Conservation (phyloP, 495 filamentous ascomycete species). For the Niebla homalea region DNA sequence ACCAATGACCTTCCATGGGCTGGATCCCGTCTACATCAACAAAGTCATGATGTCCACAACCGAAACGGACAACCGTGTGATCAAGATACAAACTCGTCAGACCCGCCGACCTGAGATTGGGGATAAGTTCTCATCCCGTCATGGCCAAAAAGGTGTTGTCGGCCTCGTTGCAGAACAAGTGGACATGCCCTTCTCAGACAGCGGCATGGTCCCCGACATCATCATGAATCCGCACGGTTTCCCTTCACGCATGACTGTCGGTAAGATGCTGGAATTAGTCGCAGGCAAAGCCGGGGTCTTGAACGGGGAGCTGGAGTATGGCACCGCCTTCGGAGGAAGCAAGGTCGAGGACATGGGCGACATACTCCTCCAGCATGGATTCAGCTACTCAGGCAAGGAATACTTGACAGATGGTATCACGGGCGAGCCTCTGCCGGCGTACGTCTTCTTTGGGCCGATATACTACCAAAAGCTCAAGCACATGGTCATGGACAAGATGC, state of each 20-base stretch:
- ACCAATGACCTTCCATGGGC: conserved; percentile 67
- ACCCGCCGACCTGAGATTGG: conserved; percentile 88
- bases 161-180: conserved; percentile 92
- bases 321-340: conserved; percentile 88
- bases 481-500: conserved; percentile 99
- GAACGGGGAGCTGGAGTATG: conserved; percentile 69
- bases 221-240: conserved; percentile 99
- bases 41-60: conserved; percentile 82
- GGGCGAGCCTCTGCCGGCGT: conserved; percentile 80
- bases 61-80: conserved; percentile 63
- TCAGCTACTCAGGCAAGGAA: conserved; percentile 92
- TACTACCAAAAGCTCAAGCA: conserved; percentile 99
- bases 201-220: conserved; percentile 83
- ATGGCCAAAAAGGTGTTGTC: conserved; percentile 96
- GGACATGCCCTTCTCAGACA: conserved; percentile 92
- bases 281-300: conserved; percentile 89
- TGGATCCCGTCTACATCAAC: conserved; percentile 79
- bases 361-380: conserved; percentile 73
- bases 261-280: conserved; percentile 91
- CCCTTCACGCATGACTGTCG: conserved; percentile 98
- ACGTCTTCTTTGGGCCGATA: conserved; percentile 97
- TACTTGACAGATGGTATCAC: conserved; percentile 92
- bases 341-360: conserved; percentile 83
- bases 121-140: conserved; percentile 96
- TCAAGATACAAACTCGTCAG: conserved; percentile 88